Evolutionary conservation across 305 asterid species (phyloP).

Genomic region (Fraxinus nigra): DNA sequence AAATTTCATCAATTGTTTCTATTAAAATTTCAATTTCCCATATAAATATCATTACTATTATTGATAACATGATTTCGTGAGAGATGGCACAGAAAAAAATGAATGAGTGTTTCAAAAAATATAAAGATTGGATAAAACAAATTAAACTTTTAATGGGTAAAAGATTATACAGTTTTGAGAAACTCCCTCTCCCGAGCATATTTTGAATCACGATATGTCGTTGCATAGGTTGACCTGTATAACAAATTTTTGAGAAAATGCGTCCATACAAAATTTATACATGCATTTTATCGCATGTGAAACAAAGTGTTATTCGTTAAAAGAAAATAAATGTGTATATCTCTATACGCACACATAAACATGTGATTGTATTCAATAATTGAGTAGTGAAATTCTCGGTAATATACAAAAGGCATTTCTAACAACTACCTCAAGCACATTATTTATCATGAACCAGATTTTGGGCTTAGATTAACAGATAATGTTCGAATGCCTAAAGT

Average conservation of each 20-base stretch:
- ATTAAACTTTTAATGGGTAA: conserved; percentile 2
- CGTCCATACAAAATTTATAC: background rate
- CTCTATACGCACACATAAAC: background rate
- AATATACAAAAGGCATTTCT: background rate
- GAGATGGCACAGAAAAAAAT: background rate
- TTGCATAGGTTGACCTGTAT: conserved; percentile 91
- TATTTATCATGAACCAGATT: background rate
- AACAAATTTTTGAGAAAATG: background rate
- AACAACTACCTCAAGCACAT: background rate
- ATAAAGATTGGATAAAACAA: conserved; percentile 8
- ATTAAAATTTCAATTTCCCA: background rate
- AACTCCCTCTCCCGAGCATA: conserved; percentile 89
- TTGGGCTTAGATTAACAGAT: background rate
- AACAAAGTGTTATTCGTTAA: background rate
- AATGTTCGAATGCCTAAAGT: background rate
- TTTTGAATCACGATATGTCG: conserved; percentile 86
- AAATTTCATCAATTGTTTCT: background rate
- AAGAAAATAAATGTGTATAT: background rate
- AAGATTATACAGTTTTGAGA: conserved; percentile 67
- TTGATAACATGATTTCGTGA: background rate
- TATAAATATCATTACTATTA: background rate
- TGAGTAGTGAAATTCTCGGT: background rate
- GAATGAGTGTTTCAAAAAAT: background rate
- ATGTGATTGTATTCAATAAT: background rate
- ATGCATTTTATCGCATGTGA: background rate